Conservation (phyloP, 2,329 filamentous ascomycete species). For the Zymoseptoria tritici region DNA sequence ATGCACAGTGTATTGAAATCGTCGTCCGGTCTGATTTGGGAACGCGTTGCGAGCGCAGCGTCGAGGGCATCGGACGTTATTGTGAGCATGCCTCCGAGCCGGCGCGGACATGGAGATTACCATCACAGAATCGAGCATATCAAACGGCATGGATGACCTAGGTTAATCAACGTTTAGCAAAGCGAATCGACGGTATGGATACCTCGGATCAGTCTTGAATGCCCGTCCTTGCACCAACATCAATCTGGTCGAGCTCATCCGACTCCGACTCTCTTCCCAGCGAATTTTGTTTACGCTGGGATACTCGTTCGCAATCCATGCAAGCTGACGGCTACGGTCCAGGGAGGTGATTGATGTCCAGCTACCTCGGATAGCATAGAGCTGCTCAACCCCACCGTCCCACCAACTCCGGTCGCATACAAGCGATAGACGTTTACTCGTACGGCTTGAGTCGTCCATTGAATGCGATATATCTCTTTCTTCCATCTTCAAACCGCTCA, state of each 20-base stretch:
- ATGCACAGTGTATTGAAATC: not conserved
- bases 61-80: not conserved
- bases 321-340: not conserved
- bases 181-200: too few relatives aligned
- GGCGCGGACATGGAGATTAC: too few relatives aligned
- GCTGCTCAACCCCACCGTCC: not conserved
- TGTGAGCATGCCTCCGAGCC: not conserved
- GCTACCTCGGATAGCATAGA: not conserved
- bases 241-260: too few relatives aligned
- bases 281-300: too few relatives aligned
- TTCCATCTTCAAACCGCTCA: not conserved
- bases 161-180: too few relatives aligned
- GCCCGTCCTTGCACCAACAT: too few relatives aligned
- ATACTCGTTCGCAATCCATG: not conserved
- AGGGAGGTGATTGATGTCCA: not conserved
- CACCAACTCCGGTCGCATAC: conserved; percentile 23
- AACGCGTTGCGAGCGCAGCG: not conserved
- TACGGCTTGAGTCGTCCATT: not conserved
- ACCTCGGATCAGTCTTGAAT: too few relatives aligned
- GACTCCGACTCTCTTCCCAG: too few relatives aligned
- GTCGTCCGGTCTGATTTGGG: not conserved
- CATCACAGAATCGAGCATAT: too few relatives aligned
- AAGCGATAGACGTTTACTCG: not conserved
- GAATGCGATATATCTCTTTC: not conserved
- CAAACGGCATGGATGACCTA: too few relatives aligned